These are phyloP conservation scores for Bassia scoparia DNA, from an alignment of 148 eudicot species.

Conservation along the genomic window DNA sequence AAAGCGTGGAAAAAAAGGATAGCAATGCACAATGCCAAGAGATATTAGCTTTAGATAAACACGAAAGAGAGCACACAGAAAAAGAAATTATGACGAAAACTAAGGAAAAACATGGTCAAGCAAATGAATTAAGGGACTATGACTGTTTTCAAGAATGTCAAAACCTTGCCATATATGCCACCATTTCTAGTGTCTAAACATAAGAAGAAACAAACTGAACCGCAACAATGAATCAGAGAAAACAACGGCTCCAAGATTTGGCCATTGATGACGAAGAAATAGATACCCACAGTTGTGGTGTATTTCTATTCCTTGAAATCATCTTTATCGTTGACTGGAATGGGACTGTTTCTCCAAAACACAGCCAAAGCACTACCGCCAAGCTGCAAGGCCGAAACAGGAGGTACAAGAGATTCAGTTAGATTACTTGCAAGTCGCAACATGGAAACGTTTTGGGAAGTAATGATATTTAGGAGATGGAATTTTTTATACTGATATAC, in stretches of 20 bases:
- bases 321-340: constrained; percentile 87
- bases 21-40: no score
- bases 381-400: constrained; percentile 46
- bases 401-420: background rate
- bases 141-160: no score
- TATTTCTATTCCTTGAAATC: constrained; percentile 71
- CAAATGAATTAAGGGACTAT: no score
- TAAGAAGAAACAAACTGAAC: background rate
- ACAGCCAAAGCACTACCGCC: constrained; percentile 99
- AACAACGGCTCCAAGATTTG: constrained; percentile 7
- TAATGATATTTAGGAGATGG: background rate
- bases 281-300: background rate
- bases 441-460: background rate
- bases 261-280: background rate
- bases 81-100: no score
- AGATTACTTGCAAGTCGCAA: background rate
- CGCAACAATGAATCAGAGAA: background rate
- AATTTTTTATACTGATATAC: constrained; percentile 2
- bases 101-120: no score
- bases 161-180: no score
- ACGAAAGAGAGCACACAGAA: no score
- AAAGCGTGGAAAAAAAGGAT: no score
- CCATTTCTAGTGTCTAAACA: constrained; percentile 9
- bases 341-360: constrained; percentile 83
- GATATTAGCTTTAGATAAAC: no score